Conservation (phyloP, 495 filamentous ascomycete species). For the Aspergillus panamensis region DNA sequence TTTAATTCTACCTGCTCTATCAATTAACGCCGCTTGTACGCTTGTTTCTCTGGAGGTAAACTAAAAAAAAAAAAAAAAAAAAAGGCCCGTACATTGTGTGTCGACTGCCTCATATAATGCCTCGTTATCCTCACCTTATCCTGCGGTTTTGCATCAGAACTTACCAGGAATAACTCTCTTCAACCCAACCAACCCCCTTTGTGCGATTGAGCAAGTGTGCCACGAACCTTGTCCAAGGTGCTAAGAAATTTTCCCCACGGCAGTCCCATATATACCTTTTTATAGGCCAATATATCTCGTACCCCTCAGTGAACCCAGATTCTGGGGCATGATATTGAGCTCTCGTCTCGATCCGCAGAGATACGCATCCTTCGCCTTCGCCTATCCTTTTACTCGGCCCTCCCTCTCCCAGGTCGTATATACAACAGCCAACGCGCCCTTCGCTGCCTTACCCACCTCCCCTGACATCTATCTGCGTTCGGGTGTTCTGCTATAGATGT, state of each 20-base stretch:
- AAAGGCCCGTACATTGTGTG: neutral
- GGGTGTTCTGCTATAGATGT: conserved; percentile 1
- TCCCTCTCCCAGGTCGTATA: too few relatives aligned
- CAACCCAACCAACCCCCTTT: neutral
- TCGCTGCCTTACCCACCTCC: too few relatives aligned
- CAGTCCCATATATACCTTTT: neutral
- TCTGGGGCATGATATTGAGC: too few relatives aligned
- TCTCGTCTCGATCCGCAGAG: too few relatives aligned
- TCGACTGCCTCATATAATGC: neutral
- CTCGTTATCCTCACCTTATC: neutral
- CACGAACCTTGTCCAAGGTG: neutral
- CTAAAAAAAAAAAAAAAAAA: too few relatives aligned
- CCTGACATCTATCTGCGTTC: neutral
- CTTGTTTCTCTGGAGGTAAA: too few relatives aligned
- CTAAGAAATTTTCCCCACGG: neutral
- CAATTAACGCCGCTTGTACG: neutral
- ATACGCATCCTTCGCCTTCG: too few relatives aligned
- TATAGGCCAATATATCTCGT: neutral
- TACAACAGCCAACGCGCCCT: too few relatives aligned
- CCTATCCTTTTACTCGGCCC: too few relatives aligned
- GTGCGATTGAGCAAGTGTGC: neutral
- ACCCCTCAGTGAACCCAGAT: neutral
- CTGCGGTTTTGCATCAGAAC: neutral
- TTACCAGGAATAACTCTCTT: too few relatives aligned
- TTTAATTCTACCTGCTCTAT: neutral